Base-by-base conservation (phyloP, 148 eudicot species). In the Camellia japonica region DNA sequence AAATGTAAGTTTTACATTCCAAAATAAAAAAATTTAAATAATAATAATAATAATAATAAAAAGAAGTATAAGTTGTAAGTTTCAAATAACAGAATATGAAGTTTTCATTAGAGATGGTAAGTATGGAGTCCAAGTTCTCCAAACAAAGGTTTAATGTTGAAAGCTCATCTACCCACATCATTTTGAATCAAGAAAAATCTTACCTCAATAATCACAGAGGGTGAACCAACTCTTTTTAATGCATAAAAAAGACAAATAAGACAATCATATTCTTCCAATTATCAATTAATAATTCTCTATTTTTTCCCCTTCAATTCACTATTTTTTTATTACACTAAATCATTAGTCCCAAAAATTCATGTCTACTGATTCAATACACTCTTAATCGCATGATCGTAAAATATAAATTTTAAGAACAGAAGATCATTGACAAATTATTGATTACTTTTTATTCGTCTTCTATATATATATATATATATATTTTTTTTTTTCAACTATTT, bases 111-210 rank as follows among this genome's bases (percentile, higher is more conserved):
- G 20, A 19, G 74, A 6, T 71, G 59, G 38, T 51, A 71, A 16
- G 43, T 8, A 71, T n/a, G 59, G 74, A 47, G 58, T 49, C 59
- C 6, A 51, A 51, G 41, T 51, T 71, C 65, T 62, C 5, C 42
- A 49, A 49, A 49, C 42, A 20, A n/a, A 16, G 75, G 16, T 71
- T 11, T 4, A 51, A 71, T 30, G 42, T 51, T 71, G 75, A 71
- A 49, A 71, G 75, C 75, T 20, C 60, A 51, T 71, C 75, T 47
- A 20, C 42, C 75, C 75, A 71, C 19, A 71, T 71, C 75, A 71
- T 51, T 71, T 51, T 14, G 18, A 71, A 20, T 46, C 42, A 1
- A 10, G 41, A 49, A 30, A 49, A 8, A 20, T 19, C 42, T 15
- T 10, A 47, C 75, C 38, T 59, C 75, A n/a, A 19, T 51, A 51